A percentile compares a stretch with the other conserved stretches of the same genome.
phyloP scores from a whole-genome alignment of 164 flowering plant species.

The Amborella trichopoda region DNA sequence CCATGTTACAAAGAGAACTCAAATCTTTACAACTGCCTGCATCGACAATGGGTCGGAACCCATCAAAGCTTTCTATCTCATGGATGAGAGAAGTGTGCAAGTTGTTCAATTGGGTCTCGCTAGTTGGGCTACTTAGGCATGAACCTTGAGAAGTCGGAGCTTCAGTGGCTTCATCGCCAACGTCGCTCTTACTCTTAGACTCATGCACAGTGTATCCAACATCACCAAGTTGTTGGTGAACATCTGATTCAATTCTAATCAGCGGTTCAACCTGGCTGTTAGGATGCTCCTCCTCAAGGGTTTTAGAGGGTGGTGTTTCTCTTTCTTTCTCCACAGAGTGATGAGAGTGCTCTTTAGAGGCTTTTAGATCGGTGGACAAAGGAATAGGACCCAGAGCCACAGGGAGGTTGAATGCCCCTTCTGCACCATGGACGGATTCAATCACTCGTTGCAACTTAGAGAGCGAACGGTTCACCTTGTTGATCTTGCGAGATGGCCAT shows the following conservation, averaged over 20 bases:
- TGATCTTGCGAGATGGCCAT: conserved; percentile 98
- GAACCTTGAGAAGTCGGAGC: conserved; percentile 73
- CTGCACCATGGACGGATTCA: conserved; percentile 86
- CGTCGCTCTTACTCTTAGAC: conserved; percentile 42
- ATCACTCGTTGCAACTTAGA: conserved; percentile 83
- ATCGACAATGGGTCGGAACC: no score
- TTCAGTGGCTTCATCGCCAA: conserved; percentile 59
- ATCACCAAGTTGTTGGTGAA: conserved; percentile 15
- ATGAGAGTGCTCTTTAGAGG: conserved; percentile 21
- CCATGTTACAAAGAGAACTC: conserved; percentile 44
- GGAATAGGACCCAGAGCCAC: conserved; percentile 45
- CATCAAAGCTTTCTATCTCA: conserved; percentile 16
- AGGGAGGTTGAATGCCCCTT: conserved; percentile 60
- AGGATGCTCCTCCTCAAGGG: conserved; percentile 20
- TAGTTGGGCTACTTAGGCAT: conserved; percentile 52
- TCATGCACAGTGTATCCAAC: conserved; percentile 14
- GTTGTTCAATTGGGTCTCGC: conserved; percentile 26
- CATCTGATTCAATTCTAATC: conserved; percentile 9
- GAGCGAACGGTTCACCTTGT: conserved; percentile 86
- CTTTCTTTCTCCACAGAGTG: conserved; percentile 18
- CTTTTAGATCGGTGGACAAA: conserved; percentile 2
- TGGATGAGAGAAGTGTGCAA: conserved; percentile 14
- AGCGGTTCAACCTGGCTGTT: conserved; percentile 16
- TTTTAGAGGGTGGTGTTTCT: conserved; percentile 7
- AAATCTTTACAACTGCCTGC: conserved; percentile 85